Percentiles rank a stretch among this genome's conserved stretches.
Conservation (phyloP, 2,329 filamentous ascomycete genomes). For the Podosphaera fusca region DNA sequence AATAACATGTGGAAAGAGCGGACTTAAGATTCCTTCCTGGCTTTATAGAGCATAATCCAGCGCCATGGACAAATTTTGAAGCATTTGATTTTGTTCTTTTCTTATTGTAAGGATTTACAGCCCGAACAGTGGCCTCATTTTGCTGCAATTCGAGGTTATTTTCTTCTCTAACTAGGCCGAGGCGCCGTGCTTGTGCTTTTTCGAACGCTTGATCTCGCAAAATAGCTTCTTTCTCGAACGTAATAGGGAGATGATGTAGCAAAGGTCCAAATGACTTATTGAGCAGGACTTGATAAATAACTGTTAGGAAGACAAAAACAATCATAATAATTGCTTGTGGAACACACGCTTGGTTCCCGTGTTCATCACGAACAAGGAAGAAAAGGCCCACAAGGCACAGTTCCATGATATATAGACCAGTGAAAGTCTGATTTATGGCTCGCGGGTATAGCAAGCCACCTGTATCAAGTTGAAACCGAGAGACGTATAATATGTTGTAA, state of each 20-base stretch:
- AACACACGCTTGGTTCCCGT: slow-evolving; percentile 33
- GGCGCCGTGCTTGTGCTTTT: slow-evolving; percentile 46
- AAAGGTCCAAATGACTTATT: slow-evolving; percentile 70
- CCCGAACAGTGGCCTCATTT: slow-evolving; percentile 16
- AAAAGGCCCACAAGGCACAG: slow-evolving; percentile 75
- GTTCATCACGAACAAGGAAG: slow-evolving; percentile 44
- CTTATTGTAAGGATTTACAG: slow-evolving; percentile 14
- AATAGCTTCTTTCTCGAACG: slow-evolving; percentile 83
- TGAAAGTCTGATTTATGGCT: slow-evolving; percentile 89
- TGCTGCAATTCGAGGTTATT: slow-evolving; percentile 14
- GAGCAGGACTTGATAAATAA: slow-evolving; percentile 55
- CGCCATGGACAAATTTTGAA: slow-evolving; percentile 11
- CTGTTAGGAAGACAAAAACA: slow-evolving; percentile 44
- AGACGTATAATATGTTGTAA: slow-evolving; percentile 94
- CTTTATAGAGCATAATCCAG: slow-evolving; percentile 11
- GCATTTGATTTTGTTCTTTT: slow-evolving; percentile 19
- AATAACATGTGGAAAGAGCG: slow-evolving; percentile 17
- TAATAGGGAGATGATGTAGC: slow-evolving; percentile 76
- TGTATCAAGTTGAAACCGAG: slow-evolving; percentile 70
- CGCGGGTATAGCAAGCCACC: slow-evolving; percentile 79
- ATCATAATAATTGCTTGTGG: slow-evolving; percentile 75
- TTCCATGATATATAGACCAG: slow-evolving; percentile 86
- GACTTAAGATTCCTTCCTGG: slow-evolving; percentile 15
- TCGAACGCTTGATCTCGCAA: slow-evolving; percentile 78
- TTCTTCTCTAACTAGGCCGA: slow-evolving; percentile 36